Base-by-base conservation (phyloP, 805 yeast species). In the Ogataea glucozyma region DNA sequence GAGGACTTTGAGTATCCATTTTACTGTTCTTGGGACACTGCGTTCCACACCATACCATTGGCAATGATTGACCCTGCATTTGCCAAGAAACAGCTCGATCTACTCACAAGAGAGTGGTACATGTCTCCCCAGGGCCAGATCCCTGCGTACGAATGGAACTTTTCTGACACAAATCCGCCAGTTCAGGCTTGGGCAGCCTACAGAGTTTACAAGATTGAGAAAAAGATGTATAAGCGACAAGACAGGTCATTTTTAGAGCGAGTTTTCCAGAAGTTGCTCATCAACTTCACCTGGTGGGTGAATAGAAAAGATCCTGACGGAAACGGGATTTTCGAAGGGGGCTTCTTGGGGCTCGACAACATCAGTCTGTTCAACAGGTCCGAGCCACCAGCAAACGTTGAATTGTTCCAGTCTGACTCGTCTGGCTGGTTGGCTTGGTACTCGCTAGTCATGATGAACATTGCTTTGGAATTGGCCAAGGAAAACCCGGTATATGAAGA, bases 381-480 rank as follows among this genome's bases (percentile, higher is more conserved):
- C 5, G 97, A 89, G 69, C 93, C 95, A 1, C 97, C 97, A 29
- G 87, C 95, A 2, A 96, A 96, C 29, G 96, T 96, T 37, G 78
- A 75, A 26, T 73, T 89, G 50, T 95, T 88, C 60, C 97, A 89
- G 65, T 96, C 97, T 0, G 97, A 89, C 66, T 85, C 95, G 12
- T 90, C 97, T 9, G 97, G 97, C 21, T 89, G 97, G 97, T 87
- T 89, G 93, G 97, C 96, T 0, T 89, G 91, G 69, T 89, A 84
- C 68, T 78, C 85, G 22, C 72, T 90, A 56, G 90, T 85, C 60
- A 88, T 89, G 97, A 76, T 90, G 65, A 89, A 88, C 64, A 90
- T 90, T 60, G 90, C 97, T 0, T 73, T 89, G 49, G 97, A 90
- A 64, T 75, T 89, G 56, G 91, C 97, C 16, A 88, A 85, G 61